Percentiles rank a stretch among this genome's conserved stretches.
phyloP scores from a whole-genome alignment of 1,284 basidiomycete species.

The Cerioporus squamosus region DNA sequence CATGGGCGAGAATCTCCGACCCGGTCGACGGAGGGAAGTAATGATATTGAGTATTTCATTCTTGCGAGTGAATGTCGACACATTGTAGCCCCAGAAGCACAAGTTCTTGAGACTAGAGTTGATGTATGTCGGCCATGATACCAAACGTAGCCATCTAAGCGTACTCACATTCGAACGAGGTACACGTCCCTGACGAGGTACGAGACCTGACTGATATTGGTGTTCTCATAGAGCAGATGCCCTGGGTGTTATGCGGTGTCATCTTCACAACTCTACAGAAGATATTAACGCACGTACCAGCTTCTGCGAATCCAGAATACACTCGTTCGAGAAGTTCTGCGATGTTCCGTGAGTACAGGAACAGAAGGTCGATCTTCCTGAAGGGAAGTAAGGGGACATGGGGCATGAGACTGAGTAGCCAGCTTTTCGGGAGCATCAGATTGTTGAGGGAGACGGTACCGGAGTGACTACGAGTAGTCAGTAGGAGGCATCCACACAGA shows the following conservation, averaged over 20 bases:
- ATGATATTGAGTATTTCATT: constrained; percentile 33
- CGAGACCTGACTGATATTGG: constrained; percentile 19
- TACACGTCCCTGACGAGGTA: constrained; percentile 37
- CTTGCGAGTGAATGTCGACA: constrained; percentile 28
- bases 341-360: constrained; percentile 30
- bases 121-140: neutral
- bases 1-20: constrained; percentile 21
- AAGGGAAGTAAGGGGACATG: neutral
- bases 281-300: constrained; percentile 21
- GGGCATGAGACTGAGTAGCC: constrained; percentile 40
- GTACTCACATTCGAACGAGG: constrained; percentile 45
- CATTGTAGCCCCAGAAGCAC: constrained; percentile 35
- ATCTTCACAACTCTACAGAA: too few species aligned
- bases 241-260: constrained; percentile 25
- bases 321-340: constrained; percentile 37
- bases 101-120: constrained; percentile 40
- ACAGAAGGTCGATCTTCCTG: constrained; percentile 14
- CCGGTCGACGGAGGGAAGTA: constrained; percentile 30
- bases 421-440: constrained; percentile 52
- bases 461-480: constrained; percentile 35
- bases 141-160: neutral
- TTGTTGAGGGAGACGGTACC: constrained; percentile 38
- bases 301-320: constrained; percentile 27
- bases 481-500: constrained; percentile 33
- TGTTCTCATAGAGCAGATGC: constrained; percentile 35